Conservation (phyloP, 192 early-diverging fungal species). For the Coemansia sp. region DNA sequence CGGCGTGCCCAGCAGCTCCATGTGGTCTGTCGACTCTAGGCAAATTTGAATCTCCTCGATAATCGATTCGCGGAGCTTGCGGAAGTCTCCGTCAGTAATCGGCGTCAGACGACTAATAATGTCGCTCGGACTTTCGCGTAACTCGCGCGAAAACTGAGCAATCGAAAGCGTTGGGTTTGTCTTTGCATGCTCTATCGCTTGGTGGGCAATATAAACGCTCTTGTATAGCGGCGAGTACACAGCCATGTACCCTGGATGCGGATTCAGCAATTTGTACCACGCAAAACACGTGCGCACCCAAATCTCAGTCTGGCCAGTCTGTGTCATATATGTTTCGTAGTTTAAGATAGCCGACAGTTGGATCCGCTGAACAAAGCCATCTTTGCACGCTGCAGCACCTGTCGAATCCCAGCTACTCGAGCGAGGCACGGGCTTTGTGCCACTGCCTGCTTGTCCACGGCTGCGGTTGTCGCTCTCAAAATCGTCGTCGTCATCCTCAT, state of each 20-base stretch:
- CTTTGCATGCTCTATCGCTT: constrained; percentile 25
- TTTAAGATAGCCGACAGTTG: constrained; percentile 43
- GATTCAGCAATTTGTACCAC: constrained; percentile 52
- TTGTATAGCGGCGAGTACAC: constrained; percentile 36
- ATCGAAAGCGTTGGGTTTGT: constrained; percentile 10
- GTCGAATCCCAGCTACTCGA: not conserved
- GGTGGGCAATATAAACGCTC: constrained; percentile 45
- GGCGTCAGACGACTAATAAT: constrained; percentile 24
- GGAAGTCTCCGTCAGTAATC: constrained; percentile 29
- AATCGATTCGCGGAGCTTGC: constrained; percentile 35
- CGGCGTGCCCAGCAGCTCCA: constrained; percentile 26
- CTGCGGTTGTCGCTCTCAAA: constrained; percentile 5
- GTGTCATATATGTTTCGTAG: constrained; percentile 35
- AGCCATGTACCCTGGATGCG: constrained; percentile 30
- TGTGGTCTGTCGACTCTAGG: constrained; percentile 17
- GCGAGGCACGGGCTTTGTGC: not conserved
- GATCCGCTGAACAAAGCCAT: constrained; percentile 41
- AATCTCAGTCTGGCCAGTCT: constrained; percentile 32
- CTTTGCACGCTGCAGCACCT: constrained; percentile 22
- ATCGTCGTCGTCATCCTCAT: constrained; percentile 19
- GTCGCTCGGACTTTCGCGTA: constrained; percentile 22
- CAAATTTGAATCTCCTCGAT: constrained; percentile 44
- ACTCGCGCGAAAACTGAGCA: constrained; percentile 19
- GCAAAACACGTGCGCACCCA: constrained; percentile 55
- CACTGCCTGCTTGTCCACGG: not conserved